Percentiles rank a stretch among this genome's conserved stretches.
Evolutionary conservation across 306 rosid genomes (phyloP).

Genomic region (Quercus gilva): DNA sequence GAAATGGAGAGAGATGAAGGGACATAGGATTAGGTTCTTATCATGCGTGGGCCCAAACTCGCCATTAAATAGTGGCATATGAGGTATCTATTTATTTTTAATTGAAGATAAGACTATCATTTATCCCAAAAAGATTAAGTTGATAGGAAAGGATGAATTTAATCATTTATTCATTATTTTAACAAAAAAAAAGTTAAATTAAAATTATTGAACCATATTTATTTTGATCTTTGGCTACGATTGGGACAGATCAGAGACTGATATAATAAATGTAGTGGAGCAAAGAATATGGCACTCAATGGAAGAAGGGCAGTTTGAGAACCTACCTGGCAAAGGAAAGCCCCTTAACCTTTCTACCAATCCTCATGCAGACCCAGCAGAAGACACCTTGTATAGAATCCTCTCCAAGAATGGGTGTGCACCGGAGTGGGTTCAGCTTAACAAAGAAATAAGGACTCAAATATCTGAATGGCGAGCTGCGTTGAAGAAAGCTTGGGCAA

Average conservation of each 20-base stretch:
- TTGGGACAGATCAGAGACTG: not conserved
- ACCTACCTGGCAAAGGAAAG: slow-evolving; percentile 86
- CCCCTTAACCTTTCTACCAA: slow-evolving; percentile 63
- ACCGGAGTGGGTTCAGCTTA: slow-evolving; percentile 87
- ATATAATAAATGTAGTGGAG: slow-evolving; percentile 75
- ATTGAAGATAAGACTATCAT: too few relatives aligned
- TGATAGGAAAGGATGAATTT: too few relatives aligned
- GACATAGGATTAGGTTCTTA: too few relatives aligned
- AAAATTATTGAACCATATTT: too few relatives aligned
- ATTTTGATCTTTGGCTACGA: too few relatives aligned
- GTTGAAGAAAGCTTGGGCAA: slow-evolving; percentile 59
- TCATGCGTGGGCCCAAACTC: too few relatives aligned
- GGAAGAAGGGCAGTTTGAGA: slow-evolving; percentile 91
- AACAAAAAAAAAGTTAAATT: too few relatives aligned
- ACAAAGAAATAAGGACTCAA: slow-evolving; percentile 71
- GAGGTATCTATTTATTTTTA: too few relatives aligned
- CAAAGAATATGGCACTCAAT: slow-evolving; percentile 96
- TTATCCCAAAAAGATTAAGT: too few relatives aligned
- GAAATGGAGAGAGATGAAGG: too few relatives aligned
- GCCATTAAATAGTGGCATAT: too few relatives aligned
- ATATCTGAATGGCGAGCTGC: slow-evolving; percentile 55
- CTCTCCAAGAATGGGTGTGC: slow-evolving; percentile 79
- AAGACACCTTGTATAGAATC: slow-evolving; percentile 75
- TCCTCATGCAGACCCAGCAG: slow-evolving; percentile 93
- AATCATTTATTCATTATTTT: too few relatives aligned